Evolutionary conservation across 2,329 filamentous ascomycete genomes (phyloP), one percentile per base, ranked within the genome.

Genomic region (Aspergillus flavus): DNA sequence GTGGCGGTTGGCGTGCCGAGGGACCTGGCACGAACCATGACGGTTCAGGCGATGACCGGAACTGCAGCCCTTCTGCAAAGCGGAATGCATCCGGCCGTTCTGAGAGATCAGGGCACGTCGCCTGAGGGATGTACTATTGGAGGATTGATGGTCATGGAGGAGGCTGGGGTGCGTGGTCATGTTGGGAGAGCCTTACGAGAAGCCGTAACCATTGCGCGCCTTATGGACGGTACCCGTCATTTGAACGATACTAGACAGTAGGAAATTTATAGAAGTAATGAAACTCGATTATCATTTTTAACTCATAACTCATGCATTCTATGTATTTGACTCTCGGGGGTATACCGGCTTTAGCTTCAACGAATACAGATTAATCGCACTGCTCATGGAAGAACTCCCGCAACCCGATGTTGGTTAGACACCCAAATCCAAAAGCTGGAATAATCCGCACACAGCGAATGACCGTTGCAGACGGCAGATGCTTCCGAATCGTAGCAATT

Each of bases 351-450:
- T 36, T 14, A 6, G 2, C 14, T 36, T 36, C 34, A 3, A 36
- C 6, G 6, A 0, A 14, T 36, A 36, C 14, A 36, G 34, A 36
- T 26, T 23, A 23, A 26, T 55, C 52, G 19, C 52, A 39, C 11
- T 16, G 32, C 7, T 55, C 32, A 39, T 73, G 71, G 32, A 70
- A 70, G 48, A 65, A 48, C n/a, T 59, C 61, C 28, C 70, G 64
- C 50, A 73, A 56, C 43, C 73, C 73, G 39, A 83, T 83, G 76
- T 96, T 96, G 12, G 95, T 89, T 7, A 95, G 90, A 1, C 92
- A 92, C 0, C 93, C 93, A 14, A 96, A 84, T 1, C 93, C 93
- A 82, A 94, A 96, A 0, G 93, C 93, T 30, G 93, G 93, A 12
- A 96, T 84, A 70, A 96, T 95, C 65, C 93, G 84, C 66, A 90